A percentile compares a stretch with the other conserved stretches of the same genome.
Evolutionary conservation across 495 filamentous ascomycete genomes (phyloP).

Genomic region (Talaromyces proteolyticus): DNA sequence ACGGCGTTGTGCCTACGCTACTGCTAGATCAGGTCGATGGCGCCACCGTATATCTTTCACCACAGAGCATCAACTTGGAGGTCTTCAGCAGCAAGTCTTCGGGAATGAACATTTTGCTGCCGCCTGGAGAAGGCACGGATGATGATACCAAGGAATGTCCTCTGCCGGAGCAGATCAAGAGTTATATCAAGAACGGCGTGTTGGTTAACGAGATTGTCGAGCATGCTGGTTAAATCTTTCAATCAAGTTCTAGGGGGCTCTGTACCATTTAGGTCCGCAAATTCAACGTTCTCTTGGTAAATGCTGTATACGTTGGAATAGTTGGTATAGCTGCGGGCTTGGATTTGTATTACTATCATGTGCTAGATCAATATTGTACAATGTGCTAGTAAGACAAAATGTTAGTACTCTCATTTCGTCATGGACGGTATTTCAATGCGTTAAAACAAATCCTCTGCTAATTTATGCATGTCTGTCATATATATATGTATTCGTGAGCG

Average conservation of each 20-base stretch:
- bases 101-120: slow-evolving; percentile 79
- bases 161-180: slow-evolving; percentile 85
- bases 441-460: too few species aligned
- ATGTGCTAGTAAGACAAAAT: too few species aligned
- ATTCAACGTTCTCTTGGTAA: slow-evolving; percentile 10
- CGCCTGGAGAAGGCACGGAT: slow-evolving; percentile 47
- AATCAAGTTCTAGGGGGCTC: too few species aligned
- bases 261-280: too few species aligned
- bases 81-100: slow-evolving; percentile 84
- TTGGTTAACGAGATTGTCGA: slow-evolving; percentile 85
- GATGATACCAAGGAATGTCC: slow-evolving; percentile 81
- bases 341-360: too few species aligned
- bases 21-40: slow-evolving; percentile 91
- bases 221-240: slow-evolving; percentile 60
- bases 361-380: too few species aligned
- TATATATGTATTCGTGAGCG: too few species aligned
- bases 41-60: slow-evolving; percentile 76
- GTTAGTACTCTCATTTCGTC: too few species aligned
- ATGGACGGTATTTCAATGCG: too few species aligned
- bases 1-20: slow-evolving; percentile 77
- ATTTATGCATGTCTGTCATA: too few species aligned
- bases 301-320: too few species aligned
- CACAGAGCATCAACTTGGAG: slow-evolving; percentile 69
- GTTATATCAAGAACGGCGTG: slow-evolving; percentile 66
- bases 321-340: too few species aligned